Evolutionary conservation across 345 rosid genomes (phyloP), one percentile per base, ranked within the genome.

Genomic region (Citrus glauca): DNA sequence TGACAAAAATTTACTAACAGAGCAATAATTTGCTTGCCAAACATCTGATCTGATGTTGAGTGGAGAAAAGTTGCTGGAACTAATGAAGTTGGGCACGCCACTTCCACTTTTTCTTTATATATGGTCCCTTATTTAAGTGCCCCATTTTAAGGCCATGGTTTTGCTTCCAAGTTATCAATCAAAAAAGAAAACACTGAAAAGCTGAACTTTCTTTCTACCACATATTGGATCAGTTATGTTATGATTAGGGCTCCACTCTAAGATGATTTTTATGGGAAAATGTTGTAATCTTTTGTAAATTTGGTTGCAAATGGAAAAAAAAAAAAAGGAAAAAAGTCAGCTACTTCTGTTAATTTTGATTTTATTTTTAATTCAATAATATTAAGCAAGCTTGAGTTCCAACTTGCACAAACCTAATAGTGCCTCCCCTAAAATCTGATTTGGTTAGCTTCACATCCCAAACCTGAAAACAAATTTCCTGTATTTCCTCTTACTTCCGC

Each of bases 101-200:
- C 48, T 56, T 66, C 48, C 40, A 27, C 74, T 61, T 37, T 48
- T 2, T 11, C 28, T 56, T 68, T n/a, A 4, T 25, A 1, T 8
- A 19, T 35, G 38, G 71, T 77, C 62, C 78, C 78, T 30, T 20
- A 56, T 30, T 37, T 48, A 73, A 25, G 63, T 69, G 72, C 35
- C 73, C 40, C 24, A 38, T 20, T 10, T 68, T 30, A 24, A 27
- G 53, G 32, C 61, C 53, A 62, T 50, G 48, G 38, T 28, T 19
- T 25, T 53, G 27, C 24, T 20, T 56, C 24, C 62, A 32, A 27
- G 25, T 53, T 28, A n/a, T 24, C 72, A 4, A 7, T 32, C 62
- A 37, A 53, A 57, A 35, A n/a, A 69, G 28, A 35, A 68, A 68
- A 37, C 74, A 4, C 5, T 37, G 20, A 55, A 42, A 66, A 30